Evolutionary conservation across 768 basidiomycete species (phyloP).

Genomic region (Atractiella rhizophila): DNA sequence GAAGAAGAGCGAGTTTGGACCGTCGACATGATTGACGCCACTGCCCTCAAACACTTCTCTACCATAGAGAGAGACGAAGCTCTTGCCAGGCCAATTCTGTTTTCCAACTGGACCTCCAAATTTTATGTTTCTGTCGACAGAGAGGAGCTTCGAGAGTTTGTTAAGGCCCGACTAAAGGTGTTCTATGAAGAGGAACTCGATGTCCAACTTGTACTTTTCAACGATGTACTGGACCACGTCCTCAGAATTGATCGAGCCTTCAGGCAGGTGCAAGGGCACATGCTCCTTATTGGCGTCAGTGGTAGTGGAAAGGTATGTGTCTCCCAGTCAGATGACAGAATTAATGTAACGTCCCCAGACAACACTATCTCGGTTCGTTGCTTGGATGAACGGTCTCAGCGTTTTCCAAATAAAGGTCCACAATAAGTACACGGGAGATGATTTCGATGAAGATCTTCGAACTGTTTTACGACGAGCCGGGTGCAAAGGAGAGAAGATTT

Average conservation of each 20-base stretch:
- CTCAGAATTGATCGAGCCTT: slow-evolving; percentile 95
- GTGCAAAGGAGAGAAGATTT: slow-evolving; percentile 96
- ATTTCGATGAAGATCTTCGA: slow-evolving; percentile 92
- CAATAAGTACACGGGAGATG: slow-evolving; percentile 93
- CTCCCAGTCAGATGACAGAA: not conserved
- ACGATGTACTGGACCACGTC: slow-evolving; percentile 93
- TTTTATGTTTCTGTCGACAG: slow-evolving; percentile 87
- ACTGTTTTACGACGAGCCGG: slow-evolving; percentile 82
- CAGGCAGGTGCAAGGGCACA: slow-evolving; percentile 89
- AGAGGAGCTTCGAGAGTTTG: slow-evolving; percentile 77
- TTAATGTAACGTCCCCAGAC: slow-evolving; percentile 33
- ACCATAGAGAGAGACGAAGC: slow-evolving; percentile 72
- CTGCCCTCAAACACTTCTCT: slow-evolving; percentile 74
- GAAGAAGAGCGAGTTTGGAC: slow-evolving; percentile 90
- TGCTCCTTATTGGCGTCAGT: slow-evolving; percentile 88
- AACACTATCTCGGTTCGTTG: slow-evolving; percentile 87
- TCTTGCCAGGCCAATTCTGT: slow-evolving; percentile 64
- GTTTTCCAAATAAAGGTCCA: slow-evolving; percentile 99
- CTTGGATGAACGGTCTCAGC: slow-evolving; percentile 98
- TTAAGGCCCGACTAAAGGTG: slow-evolving; percentile 83
- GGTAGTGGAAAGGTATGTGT: slow-evolving; percentile 76
- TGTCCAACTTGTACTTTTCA: slow-evolving; percentile 89
- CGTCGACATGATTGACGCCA: slow-evolving; percentile 62
- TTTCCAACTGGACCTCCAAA: slow-evolving; percentile 98
- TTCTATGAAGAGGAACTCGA: slow-evolving; percentile 98